Percentiles rank a stretch among this genome's conserved stretches.
These are phyloP conservation scores for Penicillium taxi DNA, from an alignment of 495 filamentous ascomycete species.

Conservation along the genomic window DNA sequence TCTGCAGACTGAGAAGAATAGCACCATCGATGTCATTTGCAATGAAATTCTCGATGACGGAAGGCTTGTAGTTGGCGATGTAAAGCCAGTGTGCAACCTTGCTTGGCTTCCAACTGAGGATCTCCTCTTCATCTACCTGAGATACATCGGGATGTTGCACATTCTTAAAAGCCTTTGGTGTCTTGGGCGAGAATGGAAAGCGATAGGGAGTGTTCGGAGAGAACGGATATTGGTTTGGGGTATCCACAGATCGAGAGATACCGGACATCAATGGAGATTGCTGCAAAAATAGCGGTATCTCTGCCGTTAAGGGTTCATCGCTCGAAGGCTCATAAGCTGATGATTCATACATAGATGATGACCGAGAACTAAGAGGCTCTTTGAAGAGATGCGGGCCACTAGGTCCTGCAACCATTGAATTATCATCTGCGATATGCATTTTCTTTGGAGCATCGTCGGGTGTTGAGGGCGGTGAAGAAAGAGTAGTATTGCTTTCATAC, in stretches of 20 bases:
- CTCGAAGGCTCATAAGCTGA: too few relatives aligned
- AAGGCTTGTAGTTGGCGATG: constrained; percentile 58
- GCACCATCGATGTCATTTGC: constrained; percentile 84
- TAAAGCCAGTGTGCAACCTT: constrained; percentile 78
- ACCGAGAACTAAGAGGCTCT: constrained; percentile 30
- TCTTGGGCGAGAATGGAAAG: neutral
- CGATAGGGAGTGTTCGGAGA: constrained; percentile 7
- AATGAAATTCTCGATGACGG: constrained; percentile 72
- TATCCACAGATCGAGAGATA: constrained; percentile 1
- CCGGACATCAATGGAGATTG: constrained; percentile 50
- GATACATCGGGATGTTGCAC: constrained; percentile 14
- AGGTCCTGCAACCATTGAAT: constrained; percentile 49
- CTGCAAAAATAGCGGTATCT: constrained; percentile 55
- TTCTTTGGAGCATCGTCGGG: constrained; percentile 6
- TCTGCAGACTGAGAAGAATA: constrained; percentile 76
- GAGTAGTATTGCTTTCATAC: constrained; percentile 12
- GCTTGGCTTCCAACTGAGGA: neutral
- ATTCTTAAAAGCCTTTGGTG: constrained; percentile 1
- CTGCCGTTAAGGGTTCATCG: too few relatives aligned
- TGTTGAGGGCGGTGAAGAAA: constrained; percentile 10
- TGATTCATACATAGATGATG: constrained; percentile 20
- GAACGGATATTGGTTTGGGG: constrained; percentile 11
- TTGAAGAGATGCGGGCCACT: constrained; percentile 86
- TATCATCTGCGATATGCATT: constrained; percentile 41
- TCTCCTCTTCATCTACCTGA: constrained; percentile 8